Percentiles rank a stretch among this genome's conserved stretches.
Conservation (phyloP, 2,329 filamentous ascomycete species). For the Seiridium unicorne region DNA sequence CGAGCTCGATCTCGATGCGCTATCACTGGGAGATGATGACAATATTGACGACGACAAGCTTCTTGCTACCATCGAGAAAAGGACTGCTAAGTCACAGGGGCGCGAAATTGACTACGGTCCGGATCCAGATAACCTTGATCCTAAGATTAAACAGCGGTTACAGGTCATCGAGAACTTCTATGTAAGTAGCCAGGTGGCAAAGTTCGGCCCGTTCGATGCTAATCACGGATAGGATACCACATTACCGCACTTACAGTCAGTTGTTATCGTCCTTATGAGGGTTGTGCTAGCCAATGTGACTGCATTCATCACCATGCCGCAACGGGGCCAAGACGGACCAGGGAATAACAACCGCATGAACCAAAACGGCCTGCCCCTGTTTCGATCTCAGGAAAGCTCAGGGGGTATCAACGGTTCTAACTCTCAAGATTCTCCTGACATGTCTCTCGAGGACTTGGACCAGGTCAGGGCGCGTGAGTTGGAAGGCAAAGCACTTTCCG, state of each 20-base stretch:
- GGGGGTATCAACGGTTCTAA: constrained; percentile 28
- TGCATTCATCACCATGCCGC: constrained; percentile 67
- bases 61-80: constrained; percentile 38
- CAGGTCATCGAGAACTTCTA: constrained; percentile 84
- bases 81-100: constrained; percentile 39
- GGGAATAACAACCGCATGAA: constrained; percentile 36
- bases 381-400: constrained; percentile 24
- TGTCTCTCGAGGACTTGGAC: constrained; percentile 74
- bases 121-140: constrained; percentile 41
- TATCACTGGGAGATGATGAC: constrained; percentile 18
- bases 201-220: constrained; percentile 17
- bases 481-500: constrained; percentile 87
- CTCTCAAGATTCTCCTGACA: constrained; percentile 41
- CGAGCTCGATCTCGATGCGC: constrained; percentile 34
- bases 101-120: constrained; percentile 50
- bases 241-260: constrained; percentile 83
- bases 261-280: constrained; percentile 90
- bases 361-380: constrained; percentile 30
- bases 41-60: constrained; percentile 36
- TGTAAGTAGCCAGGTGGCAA: constrained; percentile 50
- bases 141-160: constrained; percentile 63
- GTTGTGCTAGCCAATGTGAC: constrained; percentile 86
- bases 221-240: constrained; percentile 58
- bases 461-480: constrained; percentile 81
- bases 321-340: constrained; percentile 37